A percentile compares a stretch with the other conserved stretches of the same genome.
Evolutionary conservation across 768 basidiomycete genomes (phyloP).

Genomic region (Butyriboletus loyo): DNA sequence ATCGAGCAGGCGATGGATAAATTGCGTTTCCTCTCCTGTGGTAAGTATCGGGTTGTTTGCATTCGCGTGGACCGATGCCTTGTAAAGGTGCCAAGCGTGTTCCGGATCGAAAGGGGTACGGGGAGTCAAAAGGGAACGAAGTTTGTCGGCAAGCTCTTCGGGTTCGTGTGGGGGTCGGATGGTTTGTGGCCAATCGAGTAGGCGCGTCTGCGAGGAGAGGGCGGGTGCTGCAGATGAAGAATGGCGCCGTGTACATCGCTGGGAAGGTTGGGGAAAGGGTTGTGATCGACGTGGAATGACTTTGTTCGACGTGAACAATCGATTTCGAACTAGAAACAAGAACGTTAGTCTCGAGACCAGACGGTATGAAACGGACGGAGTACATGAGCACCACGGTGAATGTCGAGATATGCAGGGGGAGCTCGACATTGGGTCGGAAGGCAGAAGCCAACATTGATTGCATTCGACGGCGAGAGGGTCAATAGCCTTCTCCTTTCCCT

Average conservation of each 20-base stretch:
- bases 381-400: conserved; percentile 50
- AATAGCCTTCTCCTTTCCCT: conserved; percentile 51
- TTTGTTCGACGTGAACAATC: conserved; percentile 38
- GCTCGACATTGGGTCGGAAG: conserved; percentile 29
- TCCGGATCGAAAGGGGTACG: conserved; percentile 32
- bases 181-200: conserved; percentile 5
- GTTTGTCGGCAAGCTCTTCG: conserved; percentile 4
- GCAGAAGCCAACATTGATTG: conserved; percentile 22
- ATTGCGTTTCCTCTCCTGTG: conserved; percentile 25
- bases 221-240: conserved; percentile 17
- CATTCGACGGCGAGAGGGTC: conserved; percentile 28
- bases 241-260: conserved; percentile 23
- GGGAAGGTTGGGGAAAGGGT: conserved; percentile 9
- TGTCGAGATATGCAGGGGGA: conserved; percentile 49
- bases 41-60: conserved; percentile 13
- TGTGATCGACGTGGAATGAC: conserved; percentile 27
- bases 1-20: conserved; percentile 24
- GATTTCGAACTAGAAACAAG: conserved; percentile 30
- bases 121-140: conserved; percentile 21
- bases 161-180: conserved; percentile 2
- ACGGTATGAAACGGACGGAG: conserved; percentile 4
- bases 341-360: conserved; percentile 4
- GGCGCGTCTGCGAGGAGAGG: conserved; percentile 12
- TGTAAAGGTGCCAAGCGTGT: conserved; percentile 41
- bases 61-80: conserved; percentile 6